Base-by-base conservation (phyloP, 805 yeast species). In the Hanseniaspora occidentalis region DNA sequence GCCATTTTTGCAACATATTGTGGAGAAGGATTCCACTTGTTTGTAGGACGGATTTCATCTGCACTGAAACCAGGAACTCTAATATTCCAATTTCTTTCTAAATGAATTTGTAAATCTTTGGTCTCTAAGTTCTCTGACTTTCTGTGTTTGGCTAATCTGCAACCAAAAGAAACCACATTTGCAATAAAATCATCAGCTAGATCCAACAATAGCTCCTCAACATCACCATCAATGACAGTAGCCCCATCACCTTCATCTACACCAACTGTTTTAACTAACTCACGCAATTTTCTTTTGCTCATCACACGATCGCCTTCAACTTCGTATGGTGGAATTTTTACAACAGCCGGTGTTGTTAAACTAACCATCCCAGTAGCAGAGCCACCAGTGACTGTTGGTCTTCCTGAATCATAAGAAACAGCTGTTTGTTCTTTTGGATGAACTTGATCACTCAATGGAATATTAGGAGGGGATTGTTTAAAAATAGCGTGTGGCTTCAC, bases 131-230 rank as follows among this genome's bases (percentile, higher is more conserved):
- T 73, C 45, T 89, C 95, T 6, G 84, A 75, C 54, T 84, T 85
- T 50, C 99, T 72, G 56, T 89, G 96, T 57, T 92, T 92, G 18
- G 99, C 97, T 48, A 92, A 67, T 41, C 94, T 73, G 56, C 97
- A 89, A 1, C 97, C 95, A 65, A 92, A 92, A 2, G 85, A 69
- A 0, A 96, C 86, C 2, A 94, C 95, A 37, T 84, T 79, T 6
- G 82, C 73, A 13, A 92, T 92, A 55, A 92, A 92, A 55, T 92
- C 97, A 60, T 92, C 99, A 0, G 98, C 96, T 37, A 92, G 64
- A 58, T 92, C 98, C 35, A 92, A 66, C 26, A 92, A 63, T 31
- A 92, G 64, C 50, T 89, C 97, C 58, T 88, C 96, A 14, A 85
- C 95, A 60, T 92, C 96, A 21, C 96, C 97, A 58, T 89, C 98